Evolutionary conservation across 352 stramenopile species (phyloP), one percentile per base, ranked within the genome.

Genomic region (Globisporangium heterothallicum): DNA sequence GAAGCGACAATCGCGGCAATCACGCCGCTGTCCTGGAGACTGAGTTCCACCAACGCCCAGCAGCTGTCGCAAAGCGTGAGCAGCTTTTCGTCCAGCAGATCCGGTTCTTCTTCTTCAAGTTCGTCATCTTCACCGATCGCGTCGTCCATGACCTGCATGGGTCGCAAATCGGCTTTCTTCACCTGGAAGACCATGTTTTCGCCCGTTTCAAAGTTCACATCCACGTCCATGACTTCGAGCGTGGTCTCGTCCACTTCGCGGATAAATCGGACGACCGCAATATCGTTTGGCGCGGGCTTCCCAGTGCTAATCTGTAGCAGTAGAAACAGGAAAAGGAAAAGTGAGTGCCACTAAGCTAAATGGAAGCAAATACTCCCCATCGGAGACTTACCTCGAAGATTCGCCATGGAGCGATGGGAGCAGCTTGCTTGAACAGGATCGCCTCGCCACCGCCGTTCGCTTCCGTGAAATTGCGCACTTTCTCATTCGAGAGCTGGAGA

Each of bases 181-280:
- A 84, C 76, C 48, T 78, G 58, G 57, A 94, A 94, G 12, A 84
- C 63, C 63, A 86, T 77, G 62, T 89, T 90, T 57, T 94, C 83
- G 32, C 83, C 83, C 22, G 83, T 92, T 53, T 94, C 83, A 49
- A 89, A 94, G 58, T 94, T 94, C 42, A 92, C 77, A 27, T 94
- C 83, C 14, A 94, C 83, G 42, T 94, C 83, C 64, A 94, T 79
- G 47, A 94, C 80, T 53, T 94, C 83, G 24, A 94, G 74, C 6
- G 63, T 86, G 26, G 54, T 56, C n/a, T 84, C 80, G 49, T 92
- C 66, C 10, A 92, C 70, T 50, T 90, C 72, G 9, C 80, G 78
- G 18, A 94, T 65, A 50, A 84, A 89, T 1, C 83, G 80, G n/a
- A 94, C 83, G 34, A 92, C 78, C 2, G 78, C 80, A 55, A 94